Evolutionary conservation across 768 basidiomycete genomes (phyloP).

Genomic region (Crassisporium funariophilum): DNA sequence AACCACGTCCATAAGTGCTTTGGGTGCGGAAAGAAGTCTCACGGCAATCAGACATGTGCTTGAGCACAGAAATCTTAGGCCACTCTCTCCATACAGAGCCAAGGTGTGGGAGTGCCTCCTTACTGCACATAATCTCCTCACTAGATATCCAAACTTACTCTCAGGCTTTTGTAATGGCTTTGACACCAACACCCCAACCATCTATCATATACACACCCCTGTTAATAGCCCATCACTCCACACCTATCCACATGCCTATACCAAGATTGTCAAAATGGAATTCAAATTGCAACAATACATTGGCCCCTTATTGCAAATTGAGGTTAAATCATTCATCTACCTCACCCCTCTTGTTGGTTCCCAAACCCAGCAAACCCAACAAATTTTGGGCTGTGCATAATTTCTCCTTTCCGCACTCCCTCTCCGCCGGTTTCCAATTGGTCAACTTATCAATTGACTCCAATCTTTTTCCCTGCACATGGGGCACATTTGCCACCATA

Average conservation of each 20-base stretch:
- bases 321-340: constrained; percentile 32
- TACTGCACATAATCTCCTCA: constrained; percentile 10
- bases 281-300: constrained; percentile 28
- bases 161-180: constrained; percentile 32
- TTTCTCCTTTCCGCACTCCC: constrained; percentile 30
- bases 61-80: constrained; percentile 26
- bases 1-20: not conserved
- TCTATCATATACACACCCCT: constrained; percentile 31
- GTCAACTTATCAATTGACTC: constrained; percentile 37
- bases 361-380: constrained; percentile 33
- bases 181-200: constrained; percentile 30
- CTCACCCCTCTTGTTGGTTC: constrained; percentile 37
- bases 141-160: constrained; percentile 28
- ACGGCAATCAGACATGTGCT: constrained; percentile 44
- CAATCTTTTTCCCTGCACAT: constrained; percentile 39
- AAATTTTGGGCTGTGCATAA: constrained; percentile 40
- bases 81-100: constrained; percentile 32
- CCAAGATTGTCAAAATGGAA: constrained; percentile 22
- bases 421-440: constrained; percentile 15
- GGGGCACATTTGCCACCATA: constrained; percentile 42
- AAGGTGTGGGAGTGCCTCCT: constrained; percentile 33
- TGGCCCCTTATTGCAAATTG: constrained; percentile 28
- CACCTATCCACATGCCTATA: constrained; percentile 9
- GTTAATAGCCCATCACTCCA: constrained; percentile 29
- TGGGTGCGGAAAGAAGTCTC: constrained; percentile 36